phyloP scores from a whole-genome alignment of 345 rosid species.

The Melaleuca alternifolia region DNA sequence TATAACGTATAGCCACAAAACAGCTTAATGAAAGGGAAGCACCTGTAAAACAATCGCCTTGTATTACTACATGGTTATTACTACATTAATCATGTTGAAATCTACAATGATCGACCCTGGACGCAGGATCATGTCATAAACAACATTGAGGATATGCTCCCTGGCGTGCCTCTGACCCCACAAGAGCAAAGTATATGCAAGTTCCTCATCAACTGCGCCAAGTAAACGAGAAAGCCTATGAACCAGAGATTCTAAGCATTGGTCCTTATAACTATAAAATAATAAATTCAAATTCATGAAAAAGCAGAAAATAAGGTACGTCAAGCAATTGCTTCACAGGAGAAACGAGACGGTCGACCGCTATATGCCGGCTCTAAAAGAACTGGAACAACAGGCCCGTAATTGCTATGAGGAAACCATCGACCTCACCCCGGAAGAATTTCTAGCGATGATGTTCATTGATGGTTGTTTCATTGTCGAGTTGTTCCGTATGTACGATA shows the following conservation, averaged over 20 bases:
- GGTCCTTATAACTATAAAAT: not conserved
- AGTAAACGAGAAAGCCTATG: not conserved
- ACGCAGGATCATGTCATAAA: no score
- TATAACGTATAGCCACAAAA: no score
- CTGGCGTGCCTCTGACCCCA: no score
- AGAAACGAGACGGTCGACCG: not conserved
- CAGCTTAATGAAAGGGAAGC: no score
- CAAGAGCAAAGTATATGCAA: no score
- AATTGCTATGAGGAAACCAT: not conserved
- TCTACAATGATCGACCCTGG: no score
- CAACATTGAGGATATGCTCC: no score
- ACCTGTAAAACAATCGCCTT: no score
- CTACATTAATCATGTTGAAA: no score
- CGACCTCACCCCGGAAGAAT: not conserved
- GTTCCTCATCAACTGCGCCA: not conserved
- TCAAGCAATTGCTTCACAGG: not conserved
- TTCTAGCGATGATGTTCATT: not conserved
- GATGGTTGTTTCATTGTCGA: not conserved
- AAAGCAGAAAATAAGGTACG: not conserved
- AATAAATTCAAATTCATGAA: not conserved
- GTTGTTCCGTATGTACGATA: not conserved
- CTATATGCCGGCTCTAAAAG: not conserved
- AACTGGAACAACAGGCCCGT: not conserved
- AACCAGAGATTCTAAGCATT: not conserved
- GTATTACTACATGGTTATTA: no score